Percentiles rank a stretch among this genome's conserved stretches.
Conservation (phyloP, 305 asterid genomes). For the Coffea humblotiana region DNA sequence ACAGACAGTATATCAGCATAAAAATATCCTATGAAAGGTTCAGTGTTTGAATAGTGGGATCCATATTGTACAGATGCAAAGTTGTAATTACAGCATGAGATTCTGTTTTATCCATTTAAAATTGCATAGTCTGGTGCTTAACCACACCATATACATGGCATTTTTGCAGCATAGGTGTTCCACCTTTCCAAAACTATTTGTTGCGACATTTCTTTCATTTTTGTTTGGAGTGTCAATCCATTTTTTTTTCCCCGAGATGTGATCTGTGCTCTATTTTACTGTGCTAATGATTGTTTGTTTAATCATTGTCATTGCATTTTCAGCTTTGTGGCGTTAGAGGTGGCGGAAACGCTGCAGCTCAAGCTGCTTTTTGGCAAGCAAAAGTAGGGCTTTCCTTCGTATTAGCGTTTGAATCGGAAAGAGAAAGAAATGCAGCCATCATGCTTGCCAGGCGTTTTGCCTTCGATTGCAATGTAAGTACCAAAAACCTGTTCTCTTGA, state of each 20-base stretch:
- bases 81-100: neutral
- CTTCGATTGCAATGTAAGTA: constrained; percentile 75
- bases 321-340: constrained; percentile 96
- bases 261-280: neutral
- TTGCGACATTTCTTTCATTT: neutral
- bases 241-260: neutral
- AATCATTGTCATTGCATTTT: constrained; percentile 7
- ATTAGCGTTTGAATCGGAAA: constrained; percentile 75
- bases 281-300: neutral
- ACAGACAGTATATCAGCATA: neutral
- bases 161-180: neutral
- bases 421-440: constrained; percentile 90
- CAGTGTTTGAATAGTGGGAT: neutral
- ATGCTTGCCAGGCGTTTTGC: constrained; percentile 91
- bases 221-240: neutral
- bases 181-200: neutral
- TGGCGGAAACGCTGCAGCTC: constrained; percentile 90
- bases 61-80: neutral
- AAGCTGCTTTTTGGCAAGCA: constrained; percentile 78
- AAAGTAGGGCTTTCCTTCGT: constrained; percentile 63
- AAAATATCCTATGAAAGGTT: neutral
- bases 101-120: neutral
- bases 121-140: neutral
- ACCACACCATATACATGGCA: neutral
- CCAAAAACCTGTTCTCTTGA: neutral